These are phyloP conservation scores for Megacollybia marginata DNA, from an alignment of 768 basidiomycete genomes.

Conservation along the genomic window DNA sequence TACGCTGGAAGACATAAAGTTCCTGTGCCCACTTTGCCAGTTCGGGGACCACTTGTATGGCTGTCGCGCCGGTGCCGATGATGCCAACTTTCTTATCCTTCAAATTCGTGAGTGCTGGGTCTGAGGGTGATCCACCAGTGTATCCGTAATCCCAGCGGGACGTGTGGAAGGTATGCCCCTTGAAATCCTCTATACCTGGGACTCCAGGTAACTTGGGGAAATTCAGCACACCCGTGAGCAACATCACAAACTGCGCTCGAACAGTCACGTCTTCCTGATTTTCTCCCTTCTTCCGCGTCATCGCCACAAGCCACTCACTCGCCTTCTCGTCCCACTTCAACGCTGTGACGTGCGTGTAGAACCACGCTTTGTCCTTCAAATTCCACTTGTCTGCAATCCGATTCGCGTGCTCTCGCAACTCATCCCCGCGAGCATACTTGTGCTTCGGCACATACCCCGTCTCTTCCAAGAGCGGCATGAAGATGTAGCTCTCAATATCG, in stretches of 20 bases:
- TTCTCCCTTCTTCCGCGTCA: not conserved
- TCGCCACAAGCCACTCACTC: not conserved
- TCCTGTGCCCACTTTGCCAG: conserved; percentile 9
- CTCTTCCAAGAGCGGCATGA: conserved; percentile 13
- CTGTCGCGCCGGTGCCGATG: conserved; percentile 10
- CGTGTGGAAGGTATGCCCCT: not conserved
- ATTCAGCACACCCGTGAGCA: not conserved
- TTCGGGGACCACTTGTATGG: conserved; percentile 9
- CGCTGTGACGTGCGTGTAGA: not conserved
- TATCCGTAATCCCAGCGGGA: conserved; percentile 8
- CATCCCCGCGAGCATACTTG: conserved; percentile 10
- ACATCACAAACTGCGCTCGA: not conserved
- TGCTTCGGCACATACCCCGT: conserved; percentile 10
- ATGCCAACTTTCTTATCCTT: conserved; percentile 9
- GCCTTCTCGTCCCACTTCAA: not conserved
- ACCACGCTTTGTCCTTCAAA: conserved; percentile 6
- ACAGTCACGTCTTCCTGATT: not conserved
- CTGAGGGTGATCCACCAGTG: conserved; percentile 2
- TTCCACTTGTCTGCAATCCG: conserved; percentile 10
- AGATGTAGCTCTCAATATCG: conserved; percentile 11
- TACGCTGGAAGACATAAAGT: conserved; percentile 12
- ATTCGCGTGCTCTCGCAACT: conserved; percentile 9
- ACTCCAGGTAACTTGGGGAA: conserved; percentile 5
- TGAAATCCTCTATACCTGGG: conserved; percentile 4
- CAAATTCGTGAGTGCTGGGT: conserved; percentile 2